These are phyloP conservation scores for Epichloe elymi DNA, from an alignment of 2,329 filamentous ascomycete genomes.

Conservation along the genomic window DNA sequence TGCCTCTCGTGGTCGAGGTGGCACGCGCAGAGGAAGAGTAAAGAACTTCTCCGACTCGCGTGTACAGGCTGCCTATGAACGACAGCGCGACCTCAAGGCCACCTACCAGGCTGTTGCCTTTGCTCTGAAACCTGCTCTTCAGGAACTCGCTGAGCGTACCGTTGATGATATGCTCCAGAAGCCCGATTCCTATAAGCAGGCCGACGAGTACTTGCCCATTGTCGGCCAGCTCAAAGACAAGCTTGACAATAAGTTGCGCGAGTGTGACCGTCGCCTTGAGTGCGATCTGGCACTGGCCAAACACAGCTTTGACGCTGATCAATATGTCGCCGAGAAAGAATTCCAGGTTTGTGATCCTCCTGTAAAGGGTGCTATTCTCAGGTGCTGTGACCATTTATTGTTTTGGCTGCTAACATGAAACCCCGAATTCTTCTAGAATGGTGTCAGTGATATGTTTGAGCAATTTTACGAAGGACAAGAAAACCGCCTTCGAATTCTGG, in stretches of 20 bases:
- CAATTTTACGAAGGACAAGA: conserved; percentile 32
- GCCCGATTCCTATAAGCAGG: conserved; percentile 37
- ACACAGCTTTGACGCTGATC: conserved; percentile 20
- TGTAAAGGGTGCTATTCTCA: neutral
- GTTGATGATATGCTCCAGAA: conserved; percentile 44
- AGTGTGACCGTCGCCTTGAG: conserved; percentile 20
- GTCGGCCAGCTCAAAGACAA: conserved; percentile 32
- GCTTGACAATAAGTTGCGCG: conserved; percentile 17
- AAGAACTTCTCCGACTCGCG: conserved; percentile 42
- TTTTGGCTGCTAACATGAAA: neutral
- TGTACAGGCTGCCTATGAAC: conserved; percentile 46
- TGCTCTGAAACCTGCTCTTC: conserved; percentile 49
- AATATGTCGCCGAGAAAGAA: conserved; percentile 21
- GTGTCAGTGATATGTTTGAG: conserved; percentile 24
- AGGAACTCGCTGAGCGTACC: conserved; percentile 49
- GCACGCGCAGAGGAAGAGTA: conserved; percentile 34
- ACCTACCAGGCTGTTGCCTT: conserved; percentile 50
- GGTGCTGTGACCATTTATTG: neutral
- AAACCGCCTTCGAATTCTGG: conserved; percentile 31
- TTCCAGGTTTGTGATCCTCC: conserved; percentile 24
- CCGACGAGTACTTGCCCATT: conserved; percentile 38
- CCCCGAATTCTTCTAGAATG: conserved; percentile 18
- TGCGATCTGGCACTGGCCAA: conserved; percentile 25
- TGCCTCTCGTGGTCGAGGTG: conserved; percentile 24
- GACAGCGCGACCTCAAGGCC: conserved; percentile 53